Percentiles rank a stretch among this genome's conserved stretches.
Evolutionary conservation across 352 stramenopile genomes (phyloP).

Genomic region (Phytophthora constricta): DNA sequence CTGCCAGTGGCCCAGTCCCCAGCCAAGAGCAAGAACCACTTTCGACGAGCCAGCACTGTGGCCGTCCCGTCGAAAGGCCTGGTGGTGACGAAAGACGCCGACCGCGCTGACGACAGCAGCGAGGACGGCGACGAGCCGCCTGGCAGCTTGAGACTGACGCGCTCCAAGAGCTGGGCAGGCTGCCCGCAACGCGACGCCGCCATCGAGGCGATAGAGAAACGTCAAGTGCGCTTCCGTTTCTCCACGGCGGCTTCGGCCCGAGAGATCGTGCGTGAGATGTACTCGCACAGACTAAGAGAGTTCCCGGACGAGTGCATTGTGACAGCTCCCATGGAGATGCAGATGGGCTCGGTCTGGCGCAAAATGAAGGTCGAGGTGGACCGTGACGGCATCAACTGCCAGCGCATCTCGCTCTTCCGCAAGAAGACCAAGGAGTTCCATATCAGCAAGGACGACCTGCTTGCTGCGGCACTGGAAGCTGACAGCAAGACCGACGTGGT

Average conservation of each 20-base stretch:
- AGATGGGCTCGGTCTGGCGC: conserved; percentile 60
- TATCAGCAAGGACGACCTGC: conserved; percentile 63
- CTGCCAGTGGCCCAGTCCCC: conserved; percentile 6
- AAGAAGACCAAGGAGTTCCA: conserved; percentile 63
- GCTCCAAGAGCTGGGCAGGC: conserved; percentile 59
- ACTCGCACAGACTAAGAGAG: conserved; percentile 60
- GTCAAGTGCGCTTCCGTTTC: conserved; percentile 66
- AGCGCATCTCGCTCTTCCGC: conserved; percentile 64
- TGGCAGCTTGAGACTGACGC: conserved; percentile 30
- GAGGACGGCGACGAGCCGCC: conserved; percentile 22
- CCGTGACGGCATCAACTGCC: conserved; percentile 61
- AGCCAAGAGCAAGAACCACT: conserved; percentile 23
- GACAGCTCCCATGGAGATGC: conserved; percentile 43
- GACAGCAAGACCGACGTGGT: conserved; percentile 42
- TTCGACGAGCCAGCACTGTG: conserved; percentile 64
- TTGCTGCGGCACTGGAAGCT: conserved; percentile 43
- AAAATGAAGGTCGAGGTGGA: conserved; percentile 55
- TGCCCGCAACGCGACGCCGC: conserved; percentile 58
- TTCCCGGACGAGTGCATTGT: conserved; percentile 57
- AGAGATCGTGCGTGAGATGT: conserved; percentile 75
- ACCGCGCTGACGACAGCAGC: conserved; percentile 26
- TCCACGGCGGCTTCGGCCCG: conserved; percentile 61
- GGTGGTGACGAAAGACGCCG: conserved; percentile 10
- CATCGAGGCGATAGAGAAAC: conserved; percentile 62
- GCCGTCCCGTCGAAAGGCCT: conserved; percentile 40